A percentile compares a stretch with the other conserved stretches of the same genome.
Conservation (phyloP, 495 filamentous ascomycete species). For the Neurospora sp. region DNA sequence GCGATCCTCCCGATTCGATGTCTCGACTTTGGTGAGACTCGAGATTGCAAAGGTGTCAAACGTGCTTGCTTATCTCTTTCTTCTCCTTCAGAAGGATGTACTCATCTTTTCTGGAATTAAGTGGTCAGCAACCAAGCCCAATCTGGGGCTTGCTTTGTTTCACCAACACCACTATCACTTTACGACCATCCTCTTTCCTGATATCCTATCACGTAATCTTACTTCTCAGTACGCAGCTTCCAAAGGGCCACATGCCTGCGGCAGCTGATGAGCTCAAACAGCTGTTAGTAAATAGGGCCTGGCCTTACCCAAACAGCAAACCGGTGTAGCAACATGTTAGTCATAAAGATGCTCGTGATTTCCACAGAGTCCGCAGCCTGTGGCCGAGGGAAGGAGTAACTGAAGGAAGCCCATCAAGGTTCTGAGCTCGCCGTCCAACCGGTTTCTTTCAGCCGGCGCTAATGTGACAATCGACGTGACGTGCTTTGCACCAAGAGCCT, state of each 20-base stretch:
- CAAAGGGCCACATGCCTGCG: constrained; percentile 12
- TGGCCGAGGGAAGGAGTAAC: background rate
- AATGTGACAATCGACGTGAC: background rate
- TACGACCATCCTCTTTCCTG: background rate
- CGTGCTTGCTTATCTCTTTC: background rate
- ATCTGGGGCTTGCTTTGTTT: background rate
- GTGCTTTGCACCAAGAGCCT: background rate
- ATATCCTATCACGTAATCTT: constrained; percentile 17
- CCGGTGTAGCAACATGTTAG: background rate
- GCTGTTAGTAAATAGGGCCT: background rate
- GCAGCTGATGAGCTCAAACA: constrained; percentile 11
- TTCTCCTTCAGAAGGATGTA: background rate
- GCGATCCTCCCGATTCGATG: background rate
- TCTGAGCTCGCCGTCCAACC: background rate
- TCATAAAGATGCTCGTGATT: background rate
- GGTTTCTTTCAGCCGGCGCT: background rate
- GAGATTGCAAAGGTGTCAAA: background rate
- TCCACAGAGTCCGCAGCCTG: background rate
- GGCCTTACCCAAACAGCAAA: background rate
- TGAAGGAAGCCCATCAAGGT: background rate
- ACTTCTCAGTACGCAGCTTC: constrained; percentile 1
- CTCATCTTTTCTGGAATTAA: background rate
- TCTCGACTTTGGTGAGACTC: background rate
- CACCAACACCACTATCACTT: background rate
- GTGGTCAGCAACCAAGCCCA: background rate